Percentiles rank a stretch among this genome's conserved stretches.
phyloP scores from a whole-genome alignment of 2,329 filamentous ascomycete species.

The Ramularia endophylla region DNA sequence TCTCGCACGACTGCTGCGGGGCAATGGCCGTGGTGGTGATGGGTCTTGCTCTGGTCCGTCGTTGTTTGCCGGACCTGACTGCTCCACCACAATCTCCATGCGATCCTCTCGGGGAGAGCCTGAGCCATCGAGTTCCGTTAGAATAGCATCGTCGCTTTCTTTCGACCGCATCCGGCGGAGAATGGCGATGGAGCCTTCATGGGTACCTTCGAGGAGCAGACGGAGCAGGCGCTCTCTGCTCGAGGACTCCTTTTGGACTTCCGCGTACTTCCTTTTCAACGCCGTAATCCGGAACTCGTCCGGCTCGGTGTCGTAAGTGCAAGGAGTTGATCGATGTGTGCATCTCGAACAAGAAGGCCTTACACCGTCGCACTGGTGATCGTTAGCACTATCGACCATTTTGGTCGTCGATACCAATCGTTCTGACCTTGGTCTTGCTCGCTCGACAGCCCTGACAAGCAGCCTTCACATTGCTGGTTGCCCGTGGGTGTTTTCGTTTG shows the following conservation, averaged over 20 bases:
- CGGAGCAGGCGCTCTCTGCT: constrained; percentile 4
- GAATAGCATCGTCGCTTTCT: constrained; percentile 5
- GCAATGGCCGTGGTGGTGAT: too few relatives aligned
- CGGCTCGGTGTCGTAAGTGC: constrained; percentile 11
- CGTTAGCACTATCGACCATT: neutral
- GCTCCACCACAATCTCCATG: neutral
- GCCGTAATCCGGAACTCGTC: constrained; percentile 12
- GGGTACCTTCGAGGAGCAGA: constrained; percentile 4
- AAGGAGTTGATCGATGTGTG: constrained; percentile 1
- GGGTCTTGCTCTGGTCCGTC: neutral
- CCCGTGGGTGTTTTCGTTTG: neutral
- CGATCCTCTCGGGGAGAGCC: neutral
- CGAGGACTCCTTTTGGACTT: constrained; percentile 5
- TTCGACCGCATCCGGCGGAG: constrained; percentile 7
- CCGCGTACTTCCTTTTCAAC: constrained; percentile 6
- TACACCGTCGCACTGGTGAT: constrained; percentile 9
- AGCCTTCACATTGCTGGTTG: constrained; percentile 8
- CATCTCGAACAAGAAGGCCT: constrained; percentile 8
- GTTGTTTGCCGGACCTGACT: neutral
- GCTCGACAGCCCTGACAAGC: constrained; percentile 11
- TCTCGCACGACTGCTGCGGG: too few relatives aligned
- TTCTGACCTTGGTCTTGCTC: constrained; percentile 9
- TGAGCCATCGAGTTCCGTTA: neutral
- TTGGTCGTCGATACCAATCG: neutral
- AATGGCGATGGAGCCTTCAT: constrained; percentile 4